Evolutionary conservation across 352 stramenopile genomes (phyloP).

Genomic region (Phytopythium aichiense): DNA sequence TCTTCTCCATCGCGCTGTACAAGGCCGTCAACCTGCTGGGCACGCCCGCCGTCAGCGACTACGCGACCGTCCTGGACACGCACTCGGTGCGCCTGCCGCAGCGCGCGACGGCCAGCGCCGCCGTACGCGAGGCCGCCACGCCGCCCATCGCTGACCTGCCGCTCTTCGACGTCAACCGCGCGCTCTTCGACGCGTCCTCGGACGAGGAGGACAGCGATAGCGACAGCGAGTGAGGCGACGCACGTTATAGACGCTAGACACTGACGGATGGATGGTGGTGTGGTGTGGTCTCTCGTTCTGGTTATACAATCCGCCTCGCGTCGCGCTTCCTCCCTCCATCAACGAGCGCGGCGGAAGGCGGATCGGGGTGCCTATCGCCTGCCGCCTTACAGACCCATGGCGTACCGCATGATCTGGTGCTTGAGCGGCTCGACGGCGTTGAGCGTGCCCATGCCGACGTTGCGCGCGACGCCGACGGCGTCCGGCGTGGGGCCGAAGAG

Average conservation of each 20-base stretch:
- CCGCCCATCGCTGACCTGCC: conserved; percentile 76
- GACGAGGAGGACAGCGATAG: background rate
- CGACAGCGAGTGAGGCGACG: background rate
- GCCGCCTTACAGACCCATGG: conserved; percentile 69
- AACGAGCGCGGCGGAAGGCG: background rate
- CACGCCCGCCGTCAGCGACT: conserved; percentile 66
- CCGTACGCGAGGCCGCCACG: conserved; percentile 47
- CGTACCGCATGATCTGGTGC: conserved; percentile 89
- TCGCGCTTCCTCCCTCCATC: background rate
- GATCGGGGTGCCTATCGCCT: conserved; percentile 1
- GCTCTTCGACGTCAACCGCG: conserved; percentile 63
- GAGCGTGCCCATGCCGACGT: conserved; percentile 83
- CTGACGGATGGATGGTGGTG: conserved; percentile 1
- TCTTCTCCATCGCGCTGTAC: conserved; percentile 83
- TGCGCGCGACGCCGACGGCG: conserved; percentile 66
- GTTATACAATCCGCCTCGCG: conserved; percentile 1
- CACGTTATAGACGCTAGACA: background rate
- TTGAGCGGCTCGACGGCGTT: conserved; percentile 87
- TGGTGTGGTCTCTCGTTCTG: conserved; percentile 12
- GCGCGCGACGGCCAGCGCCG: conserved; percentile 33
- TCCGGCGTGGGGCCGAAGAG: conserved; percentile 77
- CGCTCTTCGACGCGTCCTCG: conserved; percentile 32
- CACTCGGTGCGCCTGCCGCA: conserved; percentile 58
- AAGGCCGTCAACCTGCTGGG: conserved; percentile 79
- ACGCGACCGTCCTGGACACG: conserved; percentile 74